Percentiles rank a stretch among this genome's conserved stretches.
Evolutionary conservation across 805 yeast genomes (phyloP).

Genomic region (Sugiyamaella floridensis): DNA sequence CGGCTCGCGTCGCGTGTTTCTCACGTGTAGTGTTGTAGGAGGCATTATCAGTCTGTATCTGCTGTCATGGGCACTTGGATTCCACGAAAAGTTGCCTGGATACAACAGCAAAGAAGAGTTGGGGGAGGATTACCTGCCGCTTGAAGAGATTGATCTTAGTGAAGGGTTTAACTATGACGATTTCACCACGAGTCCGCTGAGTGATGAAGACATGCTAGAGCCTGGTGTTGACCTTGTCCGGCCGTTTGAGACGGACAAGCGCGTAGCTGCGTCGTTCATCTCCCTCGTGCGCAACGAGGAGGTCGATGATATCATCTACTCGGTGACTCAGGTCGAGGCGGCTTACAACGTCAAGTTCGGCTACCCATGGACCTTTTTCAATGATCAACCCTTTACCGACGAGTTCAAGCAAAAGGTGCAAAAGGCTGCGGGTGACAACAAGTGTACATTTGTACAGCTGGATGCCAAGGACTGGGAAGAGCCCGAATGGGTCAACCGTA

Average conservation of each 20-base stretch:
- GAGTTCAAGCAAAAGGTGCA: slow-evolving; percentile 44
- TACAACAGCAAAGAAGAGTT: neutral
- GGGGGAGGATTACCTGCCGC: neutral
- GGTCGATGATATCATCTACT: slow-evolving; percentile 37
- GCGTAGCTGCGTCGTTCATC: slow-evolving; percentile 70
- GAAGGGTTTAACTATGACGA: slow-evolving; percentile 1
- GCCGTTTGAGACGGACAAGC: neutral
- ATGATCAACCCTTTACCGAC: slow-evolving; percentile 60
- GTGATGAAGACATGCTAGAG: neutral
- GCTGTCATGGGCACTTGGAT: no score
- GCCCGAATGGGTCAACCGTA: slow-evolving; percentile 50
- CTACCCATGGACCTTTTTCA: slow-evolving; percentile 78
- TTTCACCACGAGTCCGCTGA: neutral
- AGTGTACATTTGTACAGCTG: slow-evolving; percentile 41
- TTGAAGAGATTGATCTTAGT: neutral
- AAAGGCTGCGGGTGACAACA: slow-evolving; percentile 38
- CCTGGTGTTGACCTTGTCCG: slow-evolving; percentile 1
- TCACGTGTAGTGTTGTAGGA: no score
- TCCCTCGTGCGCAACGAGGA: slow-evolving; percentile 69
- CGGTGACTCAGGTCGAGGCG: slow-evolving; percentile 56
- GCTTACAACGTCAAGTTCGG: slow-evolving; percentile 62
- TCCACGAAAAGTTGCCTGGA: neutral
- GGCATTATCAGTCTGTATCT: no score
- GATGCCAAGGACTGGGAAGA: slow-evolving; percentile 47
- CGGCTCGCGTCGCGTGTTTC: no score